These are phyloP conservation scores for Debaryomyces nepalensis DNA, from an alignment of 1,139 yeast genomes.

Conservation along the genomic window DNA sequence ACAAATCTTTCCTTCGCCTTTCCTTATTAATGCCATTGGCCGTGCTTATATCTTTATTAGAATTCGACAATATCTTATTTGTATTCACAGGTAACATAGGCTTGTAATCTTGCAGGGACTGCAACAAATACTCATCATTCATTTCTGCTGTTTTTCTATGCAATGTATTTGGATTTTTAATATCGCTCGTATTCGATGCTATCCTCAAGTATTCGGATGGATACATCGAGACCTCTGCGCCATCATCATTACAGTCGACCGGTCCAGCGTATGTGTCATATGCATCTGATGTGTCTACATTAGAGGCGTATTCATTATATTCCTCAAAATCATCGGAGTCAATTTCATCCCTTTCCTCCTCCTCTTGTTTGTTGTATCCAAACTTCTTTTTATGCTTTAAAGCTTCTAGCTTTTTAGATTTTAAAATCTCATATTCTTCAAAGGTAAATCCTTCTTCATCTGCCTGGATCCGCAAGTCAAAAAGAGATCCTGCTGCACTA, in stretches of 20 bases:
- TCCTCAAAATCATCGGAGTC: conserved; percentile 14
- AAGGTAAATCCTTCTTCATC: conserved; percentile 37
- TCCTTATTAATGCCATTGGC: conserved; percentile 34
- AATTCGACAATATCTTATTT: conserved; percentile 16
- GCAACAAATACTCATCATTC: conserved; percentile 7
- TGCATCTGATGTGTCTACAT: conserved; percentile 20
- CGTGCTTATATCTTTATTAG: conserved; percentile 26
- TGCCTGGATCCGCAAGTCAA: conserved; percentile 43
- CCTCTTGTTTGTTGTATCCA: conserved; percentile 1
- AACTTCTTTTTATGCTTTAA: not conserved
- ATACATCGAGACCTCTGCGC: conserved; percentile 6
- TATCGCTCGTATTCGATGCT: conserved; percentile 15
- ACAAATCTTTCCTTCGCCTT: conserved; percentile 29
- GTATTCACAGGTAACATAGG: conserved; percentile 11
- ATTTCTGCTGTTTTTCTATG: not conserved
- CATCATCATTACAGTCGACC: conserved; percentile 1
- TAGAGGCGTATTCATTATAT: conserved; percentile 19
- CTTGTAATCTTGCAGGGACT: conserved; percentile 8
- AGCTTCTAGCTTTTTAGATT: conserved; percentile 10
- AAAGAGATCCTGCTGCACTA: conserved; percentile 53
- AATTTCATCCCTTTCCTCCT: conserved; percentile 13
- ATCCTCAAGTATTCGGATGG: conserved; percentile 14
- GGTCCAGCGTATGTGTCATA: conserved; percentile 16
- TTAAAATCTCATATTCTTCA: conserved; percentile 19
- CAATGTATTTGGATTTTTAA: conserved; percentile 7